Evolutionary conservation across 345 rosid genomes (phyloP).

Genomic region (Eucalyptus viminalis): DNA sequence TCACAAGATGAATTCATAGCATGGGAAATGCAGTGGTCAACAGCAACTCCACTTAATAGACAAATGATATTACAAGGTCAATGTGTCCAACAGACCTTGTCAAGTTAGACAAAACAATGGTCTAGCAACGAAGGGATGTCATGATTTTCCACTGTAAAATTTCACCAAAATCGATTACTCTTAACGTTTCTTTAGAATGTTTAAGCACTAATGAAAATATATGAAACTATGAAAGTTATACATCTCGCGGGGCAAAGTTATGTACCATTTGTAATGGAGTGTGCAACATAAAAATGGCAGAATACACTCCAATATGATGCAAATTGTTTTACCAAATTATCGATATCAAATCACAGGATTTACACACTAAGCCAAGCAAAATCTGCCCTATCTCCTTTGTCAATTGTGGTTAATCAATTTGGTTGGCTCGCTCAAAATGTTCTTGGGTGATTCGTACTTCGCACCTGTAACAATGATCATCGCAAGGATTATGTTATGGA

Average conservation of each 20-base stretch:
- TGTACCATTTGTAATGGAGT: neutral
- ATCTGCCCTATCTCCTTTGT: neutral
- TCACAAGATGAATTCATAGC: neutral
- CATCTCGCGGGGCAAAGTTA: neutral
- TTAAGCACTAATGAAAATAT: too few relatives aligned
- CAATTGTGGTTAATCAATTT: slow-evolving; percentile 55
- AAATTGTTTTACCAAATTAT: neutral
- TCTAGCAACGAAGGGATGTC: neutral
- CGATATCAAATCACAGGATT: neutral
- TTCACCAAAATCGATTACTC: neutral
- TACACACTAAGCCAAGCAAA: neutral
- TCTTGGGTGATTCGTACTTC: slow-evolving; percentile 88
- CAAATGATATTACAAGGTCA: neutral
- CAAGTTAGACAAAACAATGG: neutral
- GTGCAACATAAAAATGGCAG: neutral
- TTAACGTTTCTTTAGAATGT: neutral
- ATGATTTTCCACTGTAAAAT: neutral
- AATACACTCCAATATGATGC: neutral
- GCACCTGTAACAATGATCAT: slow-evolving; percentile 42
- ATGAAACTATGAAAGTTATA: neutral
- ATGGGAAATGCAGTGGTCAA: neutral
- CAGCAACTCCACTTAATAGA: neutral
- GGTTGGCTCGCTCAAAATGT: slow-evolving; percentile 84
- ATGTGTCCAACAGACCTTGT: neutral
- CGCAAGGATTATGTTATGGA: neutral